These are phyloP conservation scores for Aspergillus sp. DNA, from an alignment of 2,329 filamentous ascomycete genomes.

Conservation along the genomic window DNA sequence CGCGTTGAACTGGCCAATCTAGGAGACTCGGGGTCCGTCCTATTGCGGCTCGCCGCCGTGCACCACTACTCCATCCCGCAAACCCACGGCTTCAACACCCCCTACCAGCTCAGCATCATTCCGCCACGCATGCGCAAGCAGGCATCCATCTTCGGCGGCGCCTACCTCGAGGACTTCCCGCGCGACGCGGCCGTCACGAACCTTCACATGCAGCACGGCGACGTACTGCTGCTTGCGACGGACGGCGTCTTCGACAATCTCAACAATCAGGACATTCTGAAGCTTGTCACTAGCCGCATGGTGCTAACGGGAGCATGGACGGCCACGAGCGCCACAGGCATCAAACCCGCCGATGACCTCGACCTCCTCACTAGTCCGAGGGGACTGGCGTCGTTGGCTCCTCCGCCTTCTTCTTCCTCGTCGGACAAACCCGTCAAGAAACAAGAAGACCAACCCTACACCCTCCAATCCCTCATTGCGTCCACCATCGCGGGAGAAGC, in stretches of 20 bases:
- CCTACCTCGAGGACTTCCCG: constrained; percentile 78
- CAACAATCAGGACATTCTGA: constrained; percentile 83
- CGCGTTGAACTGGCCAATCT: constrained; percentile 86
- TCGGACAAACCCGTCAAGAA: constrained; percentile 16
- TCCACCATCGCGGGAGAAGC: constrained; percentile 77
- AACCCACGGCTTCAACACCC: constrained; percentile 96
- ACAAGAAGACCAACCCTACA: constrained; percentile 37
- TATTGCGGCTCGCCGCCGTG: constrained; percentile 81
- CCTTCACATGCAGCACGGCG: constrained; percentile 78
- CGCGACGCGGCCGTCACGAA: constrained; percentile 78
- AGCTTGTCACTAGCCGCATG: constrained; percentile 77
- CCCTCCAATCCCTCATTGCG: constrained; percentile 76
- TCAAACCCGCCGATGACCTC: constrained; percentile 64
- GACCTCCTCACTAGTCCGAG: constrained; percentile 52
- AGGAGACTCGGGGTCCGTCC: constrained; percentile 90
- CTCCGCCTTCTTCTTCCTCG: constrained; percentile 5
- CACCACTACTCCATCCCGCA: constrained; percentile 81
- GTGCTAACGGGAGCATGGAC: constrained; percentile 71
- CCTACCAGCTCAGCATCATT: constrained; percentile 88
- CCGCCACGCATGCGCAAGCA: constrained; percentile 76
- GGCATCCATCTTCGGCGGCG: constrained; percentile 78
- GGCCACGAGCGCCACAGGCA: constrained; percentile 57
- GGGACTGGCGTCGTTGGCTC: constrained; percentile 34
- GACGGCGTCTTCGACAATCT: constrained; percentile 97
- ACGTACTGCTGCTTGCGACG: constrained; percentile 89